Evolutionary conservation across 1,284 basidiomycete genomes (phyloP), one percentile per base, ranked within the genome.

Genomic region (Leccinum fuscescens): DNA sequence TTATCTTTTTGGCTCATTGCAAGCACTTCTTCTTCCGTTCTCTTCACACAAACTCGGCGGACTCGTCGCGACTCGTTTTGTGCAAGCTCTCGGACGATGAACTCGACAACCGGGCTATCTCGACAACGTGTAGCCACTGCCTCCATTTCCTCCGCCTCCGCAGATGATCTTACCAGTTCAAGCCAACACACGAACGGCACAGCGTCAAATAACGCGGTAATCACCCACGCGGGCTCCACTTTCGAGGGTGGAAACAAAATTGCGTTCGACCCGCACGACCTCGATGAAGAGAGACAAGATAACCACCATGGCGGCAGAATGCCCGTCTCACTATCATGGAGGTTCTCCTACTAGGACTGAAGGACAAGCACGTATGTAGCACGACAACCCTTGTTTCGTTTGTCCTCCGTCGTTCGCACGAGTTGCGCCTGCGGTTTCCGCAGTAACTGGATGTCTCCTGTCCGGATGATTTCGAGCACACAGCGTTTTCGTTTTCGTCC

Each of bases 321-420:
- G 74, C 97, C 96, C 82, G 84, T 62, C 79, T 99, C 67, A 99
- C 96, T 11, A 84, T 99, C 60, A 94, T 99, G 78, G 97, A 99
- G 78, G 88, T 98, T 15, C 78, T 99, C 58, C 77, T 99, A 58
- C 79, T 99, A 14, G 96, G 97, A 1, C 79, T 94, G 56, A 95
- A 95, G 73, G 94, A 95, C 77, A 92, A 91, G 70, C 92, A 93
- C 79, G 90, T 91, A 66, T 57, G 86, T 77, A 31, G 22, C 46
- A 24, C 22, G 14, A 24, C n/a, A 49, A 5, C 42, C 22, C 46
- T 49, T 6, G 46, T 24, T 49, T 49, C 7, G 6, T 39, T 14
- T 3, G 27, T 48, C 49, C 46, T 29, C 27, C 54, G 6, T 49
- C 52, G 35, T 57, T 42, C 55, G 53, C 55, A 61, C 57, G 48